Conservation (phyloP, 257 asterid species). For the Forsythia suspensa region DNA sequence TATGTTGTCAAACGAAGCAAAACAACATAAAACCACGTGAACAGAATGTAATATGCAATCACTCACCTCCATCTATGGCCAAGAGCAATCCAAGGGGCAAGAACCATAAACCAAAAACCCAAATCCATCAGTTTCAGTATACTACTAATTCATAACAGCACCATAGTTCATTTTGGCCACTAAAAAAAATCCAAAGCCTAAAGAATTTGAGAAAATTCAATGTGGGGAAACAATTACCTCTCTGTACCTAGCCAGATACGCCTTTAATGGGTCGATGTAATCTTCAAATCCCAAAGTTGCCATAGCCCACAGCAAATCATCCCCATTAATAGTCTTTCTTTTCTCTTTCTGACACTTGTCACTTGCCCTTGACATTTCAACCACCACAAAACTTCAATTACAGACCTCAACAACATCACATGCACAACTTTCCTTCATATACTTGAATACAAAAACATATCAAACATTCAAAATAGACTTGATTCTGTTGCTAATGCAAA, state of each 20-base stretch:
- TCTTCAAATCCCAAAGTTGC: slow-evolving; percentile 84
- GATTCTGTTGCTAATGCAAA: background rate
- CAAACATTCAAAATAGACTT: slow-evolving; percentile 19
- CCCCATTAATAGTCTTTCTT: too few species aligned
- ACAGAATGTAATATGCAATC: background rate
- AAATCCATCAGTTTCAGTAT: slow-evolving; percentile 27
- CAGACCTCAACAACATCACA: background rate
- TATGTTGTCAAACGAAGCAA: background rate
- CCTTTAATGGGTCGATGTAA: slow-evolving; percentile 84
- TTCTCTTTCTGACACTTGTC: too few species aligned
- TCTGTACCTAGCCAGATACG: slow-evolving; percentile 72
- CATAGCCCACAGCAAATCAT: too few species aligned
- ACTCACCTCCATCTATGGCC: slow-evolving; percentile 84
- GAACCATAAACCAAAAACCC: slow-evolving; percentile 10
- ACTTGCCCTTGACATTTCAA: slow-evolving; percentile 45
- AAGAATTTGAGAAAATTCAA: background rate
- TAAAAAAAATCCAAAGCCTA: background rate
- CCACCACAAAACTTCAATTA: background rate
- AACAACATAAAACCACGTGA: background rate
- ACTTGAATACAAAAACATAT: background rate
- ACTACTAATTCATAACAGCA: slow-evolving; percentile 3
- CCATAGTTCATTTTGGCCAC: background rate
- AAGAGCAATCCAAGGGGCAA: slow-evolving; percentile 26
- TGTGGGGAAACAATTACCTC: slow-evolving; percentile 52
- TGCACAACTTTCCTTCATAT: too few species aligned